Base-by-base conservation (phyloP, 2,329 filamentous ascomycete species). In the Pseudocercospora vitis region DNA sequence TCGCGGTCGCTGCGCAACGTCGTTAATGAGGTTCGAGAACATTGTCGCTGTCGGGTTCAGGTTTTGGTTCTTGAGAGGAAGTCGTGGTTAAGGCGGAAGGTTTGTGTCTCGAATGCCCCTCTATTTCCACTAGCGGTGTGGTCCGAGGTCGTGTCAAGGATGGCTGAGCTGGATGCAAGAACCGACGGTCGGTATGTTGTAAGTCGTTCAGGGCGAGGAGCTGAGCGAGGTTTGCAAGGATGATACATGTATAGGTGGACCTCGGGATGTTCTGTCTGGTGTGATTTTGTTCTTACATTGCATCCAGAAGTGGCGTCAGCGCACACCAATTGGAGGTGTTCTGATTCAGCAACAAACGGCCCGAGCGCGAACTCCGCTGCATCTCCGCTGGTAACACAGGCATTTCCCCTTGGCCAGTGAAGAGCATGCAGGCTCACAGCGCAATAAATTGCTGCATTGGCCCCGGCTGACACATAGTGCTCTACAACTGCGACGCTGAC, bases 21-120 rank as follows among this genome's bases (percentile, higher is more conserved):
- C 76, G 64, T 74, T 77, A 63, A 79, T 76, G 56, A 79, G 74
- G 40, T 73, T 76, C 32, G 76, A 79, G 70, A 79, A 79, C 76
- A 79, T 79, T 61, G 55, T 60, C 57, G 72, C 71, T 62, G 35
- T 45, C 33, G 35, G 21, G 7, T 47, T 7, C 18, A 14, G 9
- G 37, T n/a, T 33, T 14, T 50, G 5, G 18, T 24, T n/a, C n/a
- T 5, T 21, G 26, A n/a, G 26, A 16, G 14, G 28, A 9, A 8
- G 6, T 23, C 14, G 39, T 29, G 35, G 29, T 26, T 33, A 18
- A 32, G 14, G 16, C 28, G 24, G 14, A 24, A 16, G 4, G 23
- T 26, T 47, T 9, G 29, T 39, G 42, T 21, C 18, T 24, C 19
- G 21, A 33, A 18, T 29, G 48, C 52, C 48, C 52, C 52, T 55